Base-by-base conservation (phyloP, 2,329 filamentous ascomycete species). In the Microsporum ferrugineum region DNA sequence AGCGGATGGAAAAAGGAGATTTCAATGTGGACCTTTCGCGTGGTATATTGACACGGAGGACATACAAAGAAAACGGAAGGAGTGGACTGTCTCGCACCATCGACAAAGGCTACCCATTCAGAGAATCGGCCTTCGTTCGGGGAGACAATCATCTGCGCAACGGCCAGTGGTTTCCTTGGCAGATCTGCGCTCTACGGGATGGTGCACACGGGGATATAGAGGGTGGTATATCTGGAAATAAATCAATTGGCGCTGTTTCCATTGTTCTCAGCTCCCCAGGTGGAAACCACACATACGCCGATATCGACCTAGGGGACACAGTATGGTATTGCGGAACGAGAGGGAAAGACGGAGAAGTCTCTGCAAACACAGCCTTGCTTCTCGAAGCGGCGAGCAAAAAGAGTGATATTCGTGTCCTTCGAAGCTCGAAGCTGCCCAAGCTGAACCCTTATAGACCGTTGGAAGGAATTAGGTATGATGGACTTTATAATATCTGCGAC, bases 401-500 rank as follows among this genome's bases (percentile, higher is more conserved):
- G 1, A 68, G 74, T 2, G 73, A 75, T 0, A 74, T 85, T 2
- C 75, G 83, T 1, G 76, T 85, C 2, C 72, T 85, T 4, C 77
- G 82, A 1, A 78, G 77, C 0, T 71, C 67, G 0, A 67, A 64
- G 27, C 68, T 77, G 1, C 58, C 59, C 0, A 68, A 69, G 7
- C 66, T 65, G 1, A 76, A 76, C 17, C 63, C 61, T 0, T 81
- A 76, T 59, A 72, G 77, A 0, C 82, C 82, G 0, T 62, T 67
- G 0, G 63, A 71, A 7, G 82, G 82, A 0, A 73, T 81, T n/a
- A 71, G 83, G 1, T 84, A 84, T 59, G 82, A 85, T 67, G 83
- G 82, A 0, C 67, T 84, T 0, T 85, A 85, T 63, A 66, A 71
- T 4, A 76, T 84, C 3, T 71, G 70, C 0, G 66, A 62, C 2